Evolutionary conservation across 495 filamentous ascomycete species (phyloP).

Genomic region (Saxophila tyrrhenica): DNA sequence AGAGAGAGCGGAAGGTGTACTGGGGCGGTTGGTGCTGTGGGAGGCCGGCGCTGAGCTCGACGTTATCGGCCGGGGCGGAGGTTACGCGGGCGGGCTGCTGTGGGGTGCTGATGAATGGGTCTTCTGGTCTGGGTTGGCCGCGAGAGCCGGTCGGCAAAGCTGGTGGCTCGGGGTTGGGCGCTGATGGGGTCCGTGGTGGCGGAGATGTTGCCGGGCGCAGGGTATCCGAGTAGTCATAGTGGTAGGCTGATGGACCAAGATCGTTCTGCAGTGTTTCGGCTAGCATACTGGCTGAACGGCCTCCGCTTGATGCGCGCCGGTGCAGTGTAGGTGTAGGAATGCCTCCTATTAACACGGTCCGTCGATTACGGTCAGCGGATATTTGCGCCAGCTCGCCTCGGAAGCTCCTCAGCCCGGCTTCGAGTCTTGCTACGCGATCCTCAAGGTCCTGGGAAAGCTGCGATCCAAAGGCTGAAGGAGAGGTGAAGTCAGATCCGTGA

Average conservation of each 20-base stretch:
- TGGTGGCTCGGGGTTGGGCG: neutral
- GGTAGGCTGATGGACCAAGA: neutral
- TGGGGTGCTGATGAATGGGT: slow-evolving; percentile 1
- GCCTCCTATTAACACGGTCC: slow-evolving; percentile 13
- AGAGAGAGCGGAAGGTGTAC: slow-evolving; percentile 16
- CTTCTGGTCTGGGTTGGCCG: neutral
- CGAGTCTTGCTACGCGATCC: slow-evolving; percentile 14
- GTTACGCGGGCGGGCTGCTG: neutral
- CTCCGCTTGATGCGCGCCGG: neutral
- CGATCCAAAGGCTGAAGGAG: slow-evolving; percentile 7
- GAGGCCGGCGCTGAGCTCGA: neutral
- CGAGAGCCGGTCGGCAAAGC: neutral
- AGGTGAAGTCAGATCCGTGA: slow-evolving; percentile 3
- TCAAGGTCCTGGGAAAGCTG: slow-evolving; percentile 18
- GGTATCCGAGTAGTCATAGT: neutral
- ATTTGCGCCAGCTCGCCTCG: slow-evolving; percentile 10
- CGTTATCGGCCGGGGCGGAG: neutral
- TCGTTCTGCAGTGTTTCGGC: slow-evolving; percentile 8
- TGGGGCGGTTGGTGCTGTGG: neutral
- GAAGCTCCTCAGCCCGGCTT: slow-evolving; percentile 14
- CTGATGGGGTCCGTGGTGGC: slow-evolving; percentile 6
- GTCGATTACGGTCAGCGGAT: slow-evolving; percentile 11
- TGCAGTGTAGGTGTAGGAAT: neutral
- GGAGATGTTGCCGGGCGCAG: slow-evolving; percentile 12
- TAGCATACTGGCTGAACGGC: slow-evolving; percentile 17